Evolutionary conservation across 768 basidiomycete species (phyloP).

Genomic region (Hericium coralloides): DNA sequence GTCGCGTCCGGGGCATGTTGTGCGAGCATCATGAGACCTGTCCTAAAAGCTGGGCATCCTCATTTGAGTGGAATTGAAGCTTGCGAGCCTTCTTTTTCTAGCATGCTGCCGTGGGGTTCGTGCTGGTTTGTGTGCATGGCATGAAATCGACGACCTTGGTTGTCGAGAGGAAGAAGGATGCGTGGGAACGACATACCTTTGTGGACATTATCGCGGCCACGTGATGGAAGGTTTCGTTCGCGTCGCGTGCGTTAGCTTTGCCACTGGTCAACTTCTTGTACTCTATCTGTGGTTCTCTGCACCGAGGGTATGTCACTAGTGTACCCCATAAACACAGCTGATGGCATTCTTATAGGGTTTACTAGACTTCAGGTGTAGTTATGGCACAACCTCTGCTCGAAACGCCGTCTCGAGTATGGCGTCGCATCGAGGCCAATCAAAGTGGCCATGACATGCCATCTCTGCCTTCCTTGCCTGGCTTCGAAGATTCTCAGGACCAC

Average conservation of each 20-base stretch:
- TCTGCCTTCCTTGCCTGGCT: constrained; percentile 63
- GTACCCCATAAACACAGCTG: neutral
- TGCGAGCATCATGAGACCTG: too few species aligned
- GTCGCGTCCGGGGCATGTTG: too few species aligned
- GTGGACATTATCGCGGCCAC: neutral
- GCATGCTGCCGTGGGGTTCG: too few species aligned
- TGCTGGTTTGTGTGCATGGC: too few species aligned
- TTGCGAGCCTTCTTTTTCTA: too few species aligned
- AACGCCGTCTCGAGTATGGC: constrained; percentile 80
- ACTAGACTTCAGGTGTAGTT: neutral
- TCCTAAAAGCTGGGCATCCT: too few species aligned
- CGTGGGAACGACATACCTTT: neutral
- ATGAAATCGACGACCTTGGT: too few species aligned
- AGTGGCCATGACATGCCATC: constrained; percentile 67
- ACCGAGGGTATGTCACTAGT: neutral
- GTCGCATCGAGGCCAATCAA: constrained; percentile 72
- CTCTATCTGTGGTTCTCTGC: neutral
- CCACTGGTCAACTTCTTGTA: neutral
- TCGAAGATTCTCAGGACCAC: constrained; percentile 51
- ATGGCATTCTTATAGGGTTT: neutral
- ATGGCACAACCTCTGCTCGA: constrained; percentile 32
- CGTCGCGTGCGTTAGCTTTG: neutral
- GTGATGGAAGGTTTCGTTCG: neutral
- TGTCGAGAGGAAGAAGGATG: neutral
- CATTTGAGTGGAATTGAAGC: too few species aligned